These are phyloP conservation scores for Nannochloropsis oceanica DNA, from an alignment of 108 stramenopile species.

Conservation along the genomic window DNA sequence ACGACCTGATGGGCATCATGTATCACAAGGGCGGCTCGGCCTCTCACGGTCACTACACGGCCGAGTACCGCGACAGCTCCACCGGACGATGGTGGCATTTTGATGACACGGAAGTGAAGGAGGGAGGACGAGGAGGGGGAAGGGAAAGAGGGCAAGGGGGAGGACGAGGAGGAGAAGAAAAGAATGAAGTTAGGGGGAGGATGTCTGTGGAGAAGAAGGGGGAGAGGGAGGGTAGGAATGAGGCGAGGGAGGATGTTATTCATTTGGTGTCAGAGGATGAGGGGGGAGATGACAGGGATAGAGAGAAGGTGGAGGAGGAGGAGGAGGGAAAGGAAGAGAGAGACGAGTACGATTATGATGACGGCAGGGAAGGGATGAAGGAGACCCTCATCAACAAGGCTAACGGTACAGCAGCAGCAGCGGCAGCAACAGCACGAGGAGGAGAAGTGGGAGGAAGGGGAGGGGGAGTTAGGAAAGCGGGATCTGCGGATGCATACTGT, in stretches of 20 bases:
- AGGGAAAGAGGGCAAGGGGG: not conserved
- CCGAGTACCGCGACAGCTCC: not conserved
- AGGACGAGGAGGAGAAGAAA: not conserved
- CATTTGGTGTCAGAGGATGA: not conserved
- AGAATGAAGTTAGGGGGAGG: not conserved
- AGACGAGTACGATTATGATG: not conserved
- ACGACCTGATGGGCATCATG: slow-evolving; percentile 17
- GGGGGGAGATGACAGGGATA: not conserved
- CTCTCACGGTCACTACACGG: slow-evolving; percentile 17
- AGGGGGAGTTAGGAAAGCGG: not conserved
- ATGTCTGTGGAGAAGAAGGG: not conserved
- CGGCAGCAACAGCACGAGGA: no score
- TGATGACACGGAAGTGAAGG: slow-evolving; percentile 14
- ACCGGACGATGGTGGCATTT: slow-evolving; percentile 4
- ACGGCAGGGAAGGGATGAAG: not conserved
- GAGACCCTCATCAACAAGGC: not conserved
- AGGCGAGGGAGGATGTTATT: not conserved
- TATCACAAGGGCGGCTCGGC: slow-evolving; percentile 23
- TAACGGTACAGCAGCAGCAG: no score
- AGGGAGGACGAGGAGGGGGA: not conserved
- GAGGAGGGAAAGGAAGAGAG: not conserved
- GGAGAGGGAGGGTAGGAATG: not conserved
- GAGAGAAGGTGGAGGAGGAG: not conserved
- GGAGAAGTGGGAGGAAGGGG: not conserved
- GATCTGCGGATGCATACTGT: not conserved